A percentile compares a stretch with the other conserved stretches of the same genome.
phyloP scores from a whole-genome alignment of 192 early-diverging fungal genomes.

The Umbelopsis vinacea region DNA sequence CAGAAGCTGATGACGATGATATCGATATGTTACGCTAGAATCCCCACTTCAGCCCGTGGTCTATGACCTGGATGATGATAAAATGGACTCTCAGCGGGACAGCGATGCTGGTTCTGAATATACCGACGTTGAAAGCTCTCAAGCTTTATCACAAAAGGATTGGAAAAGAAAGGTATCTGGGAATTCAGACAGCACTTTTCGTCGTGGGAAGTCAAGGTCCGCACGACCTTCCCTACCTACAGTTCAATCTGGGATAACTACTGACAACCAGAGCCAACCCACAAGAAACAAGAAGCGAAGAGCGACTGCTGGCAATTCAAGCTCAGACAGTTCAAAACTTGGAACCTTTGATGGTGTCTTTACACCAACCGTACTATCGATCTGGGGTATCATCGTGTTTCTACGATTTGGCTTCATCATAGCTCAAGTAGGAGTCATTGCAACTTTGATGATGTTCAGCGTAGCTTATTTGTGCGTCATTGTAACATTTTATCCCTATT shows the following conservation, averaged over 20 bases:
- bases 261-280: background rate
- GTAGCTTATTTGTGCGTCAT: constrained; percentile 50
- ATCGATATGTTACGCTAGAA: background rate
- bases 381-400: constrained; percentile 76
- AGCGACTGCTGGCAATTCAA: background rate
- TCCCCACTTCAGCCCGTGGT: background rate
- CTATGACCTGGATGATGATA: background rate
- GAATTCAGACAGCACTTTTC: background rate
- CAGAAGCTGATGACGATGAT: too few species aligned
- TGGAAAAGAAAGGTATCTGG: background rate
- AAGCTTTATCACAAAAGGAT: background rate
- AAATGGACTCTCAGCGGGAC: background rate
- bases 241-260: background rate
- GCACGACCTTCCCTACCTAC: background rate
- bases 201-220: background rate
- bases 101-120: background rate
- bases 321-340: constrained; percentile 53
- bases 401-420: constrained; percentile 73
- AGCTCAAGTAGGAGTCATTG: constrained; percentile 64
- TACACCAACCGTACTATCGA: constrained; percentile 65
- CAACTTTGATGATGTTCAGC: constrained; percentile 62
- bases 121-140: background rate
- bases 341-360: constrained; percentile 76
- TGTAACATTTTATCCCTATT: background rate
- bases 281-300: constrained; percentile 1